phyloP scores from a whole-genome alignment of 1,284 basidiomycete species.

The Phaffia rhodozyma region DNA sequence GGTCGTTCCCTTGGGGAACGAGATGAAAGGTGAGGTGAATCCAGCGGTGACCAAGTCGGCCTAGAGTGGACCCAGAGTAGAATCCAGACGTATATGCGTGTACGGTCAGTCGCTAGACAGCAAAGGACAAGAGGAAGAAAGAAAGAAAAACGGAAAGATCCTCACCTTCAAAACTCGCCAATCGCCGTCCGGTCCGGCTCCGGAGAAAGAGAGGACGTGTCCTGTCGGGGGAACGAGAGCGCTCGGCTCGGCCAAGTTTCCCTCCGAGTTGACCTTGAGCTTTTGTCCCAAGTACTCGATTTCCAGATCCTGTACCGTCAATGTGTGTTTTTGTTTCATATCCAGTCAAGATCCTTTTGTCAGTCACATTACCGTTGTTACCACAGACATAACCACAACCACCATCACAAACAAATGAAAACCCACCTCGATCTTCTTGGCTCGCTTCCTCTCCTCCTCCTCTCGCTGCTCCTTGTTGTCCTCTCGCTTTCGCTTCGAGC shows the following conservation, averaged over 20 bases:
- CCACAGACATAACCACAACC: conserved; percentile 41
- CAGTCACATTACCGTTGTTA: too few species aligned
- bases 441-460: conserved; percentile 31
- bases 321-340: too few species aligned
- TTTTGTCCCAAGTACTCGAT: conserved; percentile 34
- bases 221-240: conserved; percentile 37
- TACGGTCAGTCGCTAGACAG: too few species aligned
- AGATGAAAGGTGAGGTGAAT: conserved; percentile 28
- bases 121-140: background rate
- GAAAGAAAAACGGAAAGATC: conserved; percentile 20
- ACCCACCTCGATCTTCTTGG: conserved; percentile 39
- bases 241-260: conserved; percentile 31
- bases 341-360: too few species aligned
- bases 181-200: conserved; percentile 32
- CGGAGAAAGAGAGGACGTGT: conserved; percentile 31
- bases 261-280: conserved; percentile 59
- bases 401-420: conserved; percentile 58
- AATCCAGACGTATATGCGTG: too few species aligned
- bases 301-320: conserved; percentile 26
- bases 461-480: conserved; percentile 24
- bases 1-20: conserved; percentile 33
- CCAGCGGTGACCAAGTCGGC: conserved; percentile 22
- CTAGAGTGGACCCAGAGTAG: conserved; percentile 19
- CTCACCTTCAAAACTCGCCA: conserved; percentile 42
- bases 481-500: conserved; percentile 33